phyloP scores from a whole-genome alignment of 1,284 basidiomycete genomes.

The Takashimella tepidaria region DNA sequence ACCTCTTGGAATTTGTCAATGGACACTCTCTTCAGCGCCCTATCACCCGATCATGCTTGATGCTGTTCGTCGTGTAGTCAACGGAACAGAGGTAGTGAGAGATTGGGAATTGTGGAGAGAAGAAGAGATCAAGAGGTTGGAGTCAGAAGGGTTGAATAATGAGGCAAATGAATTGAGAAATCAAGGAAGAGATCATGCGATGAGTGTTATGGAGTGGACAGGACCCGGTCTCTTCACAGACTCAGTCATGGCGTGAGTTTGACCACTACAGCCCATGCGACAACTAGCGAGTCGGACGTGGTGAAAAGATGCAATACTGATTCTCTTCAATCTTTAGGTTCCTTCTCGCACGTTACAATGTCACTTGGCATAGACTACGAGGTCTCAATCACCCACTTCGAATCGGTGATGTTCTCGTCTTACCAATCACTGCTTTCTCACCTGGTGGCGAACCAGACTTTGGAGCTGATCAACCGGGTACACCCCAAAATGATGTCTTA shows the following conservation, averaged over 20 bases:
- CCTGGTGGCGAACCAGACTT: conserved; percentile 41
- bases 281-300: background rate
- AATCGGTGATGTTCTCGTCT: conserved; percentile 44
- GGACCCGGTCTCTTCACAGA: conserved; percentile 43
- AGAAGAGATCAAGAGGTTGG: conserved; percentile 12
- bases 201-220: conserved; percentile 47
- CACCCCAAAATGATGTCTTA: conserved; percentile 33
- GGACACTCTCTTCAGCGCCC: conserved; percentile 44
- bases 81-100: conserved; percentile 29
- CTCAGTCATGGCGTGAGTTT: conserved; percentile 36
- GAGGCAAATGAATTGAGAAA: conserved; percentile 12
- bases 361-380: conserved; percentile 45
- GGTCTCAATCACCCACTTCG: conserved; percentile 40
- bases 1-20: conserved; percentile 45
- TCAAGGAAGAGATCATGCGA: conserved; percentile 18
- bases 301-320: background rate
- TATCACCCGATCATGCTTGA: conserved; percentile 48
- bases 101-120: conserved; percentile 23
- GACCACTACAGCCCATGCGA: background rate
- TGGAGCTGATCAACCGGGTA: conserved; percentile 20
- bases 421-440: conserved; percentile 45
- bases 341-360: conserved; percentile 39
- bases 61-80: conserved; percentile 41
- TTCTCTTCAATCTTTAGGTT: conserved; percentile 22
- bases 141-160: conserved; percentile 8